These are phyloP conservation scores for Paracamarosporium sp. DNA, from an alignment of 2,329 filamentous ascomycete species.

Conservation along the genomic window DNA sequence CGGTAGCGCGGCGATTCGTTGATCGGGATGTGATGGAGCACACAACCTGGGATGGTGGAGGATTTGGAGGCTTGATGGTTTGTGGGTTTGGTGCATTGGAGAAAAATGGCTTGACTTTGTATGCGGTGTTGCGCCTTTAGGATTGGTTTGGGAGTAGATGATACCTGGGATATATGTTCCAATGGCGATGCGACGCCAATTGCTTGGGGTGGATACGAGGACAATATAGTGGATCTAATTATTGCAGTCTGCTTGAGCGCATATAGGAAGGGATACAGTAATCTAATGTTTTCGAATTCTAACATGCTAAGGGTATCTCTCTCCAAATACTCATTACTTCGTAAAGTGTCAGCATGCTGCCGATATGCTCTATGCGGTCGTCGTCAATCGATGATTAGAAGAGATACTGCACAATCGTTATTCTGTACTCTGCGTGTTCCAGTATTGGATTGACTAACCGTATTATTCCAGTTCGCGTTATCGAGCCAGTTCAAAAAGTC, in stretches of 20 bases:
- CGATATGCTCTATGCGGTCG: background rate
- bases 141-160: too few relatives aligned
- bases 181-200: too few relatives aligned
- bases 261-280: too few relatives aligned
- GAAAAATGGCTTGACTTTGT: too few relatives aligned
- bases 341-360: background rate
- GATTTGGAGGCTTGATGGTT: background rate
- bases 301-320: background rate
- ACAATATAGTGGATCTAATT: too few relatives aligned
- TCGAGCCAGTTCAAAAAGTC: slow-evolving; percentile 46
- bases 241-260: too few relatives aligned
- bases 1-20: background rate
- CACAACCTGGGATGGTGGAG: background rate
- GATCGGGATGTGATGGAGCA: slow-evolving; percentile 1
- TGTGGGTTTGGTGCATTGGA: too few relatives aligned
- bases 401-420: slow-evolving; percentile 14
- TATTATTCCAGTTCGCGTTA: slow-evolving; percentile 45
- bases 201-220: too few relatives aligned
- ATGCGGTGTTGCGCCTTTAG: too few relatives aligned
- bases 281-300: too few relatives aligned
- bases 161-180: too few relatives aligned
- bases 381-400: background rate
- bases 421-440: background rate
- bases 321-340: background rate
- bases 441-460: slow-evolving; percentile 17